A percentile compares a stretch with the other conserved stretches of the same genome.
phyloP scores from a whole-genome alignment of 345 rosid species.

The Toxicodendron radicans region DNA sequence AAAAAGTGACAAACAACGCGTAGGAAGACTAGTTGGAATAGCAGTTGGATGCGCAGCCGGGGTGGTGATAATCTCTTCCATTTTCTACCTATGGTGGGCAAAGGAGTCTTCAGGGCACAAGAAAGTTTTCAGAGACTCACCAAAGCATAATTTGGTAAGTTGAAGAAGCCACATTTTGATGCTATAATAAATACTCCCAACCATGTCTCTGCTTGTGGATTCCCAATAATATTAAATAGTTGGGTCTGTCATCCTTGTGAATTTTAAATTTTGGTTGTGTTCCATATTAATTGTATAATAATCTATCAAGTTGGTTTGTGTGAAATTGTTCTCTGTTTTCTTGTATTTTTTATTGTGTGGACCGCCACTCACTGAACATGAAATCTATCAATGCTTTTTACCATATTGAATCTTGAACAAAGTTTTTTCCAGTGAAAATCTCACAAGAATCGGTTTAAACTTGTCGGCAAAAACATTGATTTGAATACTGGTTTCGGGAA shows the following conservation, averaged over 20 bases:
- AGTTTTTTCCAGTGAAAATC: too few species aligned
- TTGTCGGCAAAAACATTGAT: too few species aligned
- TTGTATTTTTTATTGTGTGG: not conserved
- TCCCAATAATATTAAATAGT: not conserved
- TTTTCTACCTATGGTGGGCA: conserved; percentile 40
- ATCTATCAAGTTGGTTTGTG: not conserved
- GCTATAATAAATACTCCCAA: not conserved
- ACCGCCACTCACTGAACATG: too few species aligned
- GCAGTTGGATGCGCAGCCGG: conserved; percentile 37
- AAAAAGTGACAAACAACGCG: conserved; percentile 21
- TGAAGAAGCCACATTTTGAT: not conserved
- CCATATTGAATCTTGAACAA: not conserved
- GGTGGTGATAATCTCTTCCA: conserved; percentile 32
- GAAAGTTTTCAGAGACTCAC: conserved; percentile 27
- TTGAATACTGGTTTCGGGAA: too few species aligned
- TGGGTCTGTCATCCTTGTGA: not conserved
- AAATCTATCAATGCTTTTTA: not conserved
- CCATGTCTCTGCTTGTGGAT: not conserved
- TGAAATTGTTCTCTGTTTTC: not conserved
- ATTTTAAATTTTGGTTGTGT: not conserved
- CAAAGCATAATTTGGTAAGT: conserved; percentile 6
- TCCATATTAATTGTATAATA: not conserved
- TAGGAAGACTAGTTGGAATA: conserved; percentile 37
- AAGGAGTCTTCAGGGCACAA: conserved; percentile 15
- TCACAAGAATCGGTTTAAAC: not conserved